phyloP scores from a whole-genome alignment of 2,329 filamentous ascomycete genomes.

The Chaetomium olivaceum region DNA sequence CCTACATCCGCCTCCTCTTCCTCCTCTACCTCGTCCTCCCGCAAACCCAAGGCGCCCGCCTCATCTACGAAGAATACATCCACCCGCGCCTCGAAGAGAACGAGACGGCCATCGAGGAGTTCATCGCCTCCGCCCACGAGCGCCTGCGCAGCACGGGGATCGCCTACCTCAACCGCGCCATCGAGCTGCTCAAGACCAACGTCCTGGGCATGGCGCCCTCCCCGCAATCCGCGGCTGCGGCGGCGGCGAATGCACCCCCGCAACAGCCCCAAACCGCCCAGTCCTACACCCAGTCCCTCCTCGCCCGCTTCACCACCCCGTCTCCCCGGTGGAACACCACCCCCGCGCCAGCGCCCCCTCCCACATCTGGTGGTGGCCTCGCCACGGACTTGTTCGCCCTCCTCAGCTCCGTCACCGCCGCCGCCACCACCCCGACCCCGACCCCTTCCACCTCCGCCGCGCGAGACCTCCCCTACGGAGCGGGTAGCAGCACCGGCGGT shows the following conservation, averaged over 20 bases:
- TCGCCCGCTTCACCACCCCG: constrained; percentile 84
- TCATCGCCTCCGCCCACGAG: constrained; percentile 81
- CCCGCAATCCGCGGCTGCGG: constrained; percentile 39
- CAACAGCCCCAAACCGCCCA: constrained; percentile 39
- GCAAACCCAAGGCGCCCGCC: constrained; percentile 88
- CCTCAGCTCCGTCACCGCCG: constrained; percentile 71
- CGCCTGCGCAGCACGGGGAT: constrained; percentile 75
- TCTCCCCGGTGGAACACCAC: constrained; percentile 58
- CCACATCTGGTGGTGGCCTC: constrained; percentile 25
- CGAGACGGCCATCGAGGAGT: constrained; percentile 83
- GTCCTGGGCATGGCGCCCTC: constrained; percentile 73
- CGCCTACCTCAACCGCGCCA: constrained; percentile 68
- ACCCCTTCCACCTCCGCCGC: constrained; percentile 35
- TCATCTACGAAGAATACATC: constrained; percentile 81
- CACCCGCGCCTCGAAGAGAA: constrained; percentile 87
- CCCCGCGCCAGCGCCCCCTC: background rate
- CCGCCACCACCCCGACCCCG: constrained; percentile 60
- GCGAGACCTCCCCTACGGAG: constrained; percentile 25
- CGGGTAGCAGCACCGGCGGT: constrained; percentile 34
- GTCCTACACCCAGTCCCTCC: constrained; percentile 76
- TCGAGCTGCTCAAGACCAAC: constrained; percentile 72
- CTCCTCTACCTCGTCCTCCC: constrained; percentile 96
- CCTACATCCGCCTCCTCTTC: constrained; percentile 82
- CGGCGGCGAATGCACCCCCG: too few relatives aligned
- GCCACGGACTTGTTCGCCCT: constrained; percentile 71